Conservation (phyloP, 1,284 basidiomycete genomes). For the Irpex sp. region DNA sequence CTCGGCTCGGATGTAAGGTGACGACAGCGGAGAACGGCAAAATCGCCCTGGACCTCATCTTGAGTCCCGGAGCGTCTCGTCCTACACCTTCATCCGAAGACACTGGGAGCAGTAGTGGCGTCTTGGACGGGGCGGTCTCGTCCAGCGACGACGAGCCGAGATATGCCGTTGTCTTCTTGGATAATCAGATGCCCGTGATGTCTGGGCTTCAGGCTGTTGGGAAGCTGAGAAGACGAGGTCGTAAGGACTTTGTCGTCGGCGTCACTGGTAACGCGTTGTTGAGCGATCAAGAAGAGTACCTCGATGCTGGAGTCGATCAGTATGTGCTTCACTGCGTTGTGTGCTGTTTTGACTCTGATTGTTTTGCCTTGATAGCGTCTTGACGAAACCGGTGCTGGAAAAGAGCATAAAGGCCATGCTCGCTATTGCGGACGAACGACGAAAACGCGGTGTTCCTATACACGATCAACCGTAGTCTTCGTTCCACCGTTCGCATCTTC, state of each 20-base stretch:
- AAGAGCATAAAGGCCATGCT: conserved; percentile 35
- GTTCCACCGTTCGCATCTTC: background rate
- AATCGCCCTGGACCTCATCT: conserved; percentile 74
- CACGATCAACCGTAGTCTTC: conserved; percentile 2
- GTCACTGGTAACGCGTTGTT: conserved; percentile 74
- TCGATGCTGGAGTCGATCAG: conserved; percentile 77
- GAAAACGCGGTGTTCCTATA: conserved; percentile 16
- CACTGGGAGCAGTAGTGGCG: conserved; percentile 22
- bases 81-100: conserved; percentile 32
- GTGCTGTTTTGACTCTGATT: background rate
- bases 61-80: conserved; percentile 29
- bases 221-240: conserved; percentile 63
- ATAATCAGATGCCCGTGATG: conserved; percentile 87
- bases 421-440: conserved; percentile 30
- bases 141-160: conserved; percentile 25
- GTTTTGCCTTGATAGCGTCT: conserved; percentile 25
- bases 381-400: conserved; percentile 37
- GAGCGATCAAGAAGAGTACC: conserved; percentile 71
- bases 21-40: conserved; percentile 86
- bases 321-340: conserved; percentile 31
- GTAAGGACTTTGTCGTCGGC: conserved; percentile 75
- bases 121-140: conserved; percentile 16
- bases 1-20: conserved; percentile 78
- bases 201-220: conserved; percentile 72
- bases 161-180: conserved; percentile 78